Evolutionary conservation across 148 eudicot species (phyloP).

Genomic region (Beta vulgaris): DNA sequence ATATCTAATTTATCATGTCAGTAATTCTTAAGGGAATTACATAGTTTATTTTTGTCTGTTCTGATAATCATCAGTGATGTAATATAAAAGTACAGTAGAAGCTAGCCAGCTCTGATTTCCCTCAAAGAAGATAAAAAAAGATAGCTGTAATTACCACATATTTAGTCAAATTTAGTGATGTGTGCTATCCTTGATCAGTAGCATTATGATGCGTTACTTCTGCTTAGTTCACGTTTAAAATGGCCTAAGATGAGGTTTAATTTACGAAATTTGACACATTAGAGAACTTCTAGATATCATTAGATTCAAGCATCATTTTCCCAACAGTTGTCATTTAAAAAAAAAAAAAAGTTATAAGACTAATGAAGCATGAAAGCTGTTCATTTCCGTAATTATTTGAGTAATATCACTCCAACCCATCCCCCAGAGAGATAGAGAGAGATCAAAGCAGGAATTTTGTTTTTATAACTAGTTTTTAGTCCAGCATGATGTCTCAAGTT

Average conservation of each 20-base stretch:
- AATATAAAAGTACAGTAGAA: too few relatives aligned
- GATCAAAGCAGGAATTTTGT: too few relatives aligned
- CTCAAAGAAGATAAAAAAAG: conserved; percentile 14
- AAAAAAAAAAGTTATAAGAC: background rate
- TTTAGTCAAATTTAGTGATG: conserved; percentile 13
- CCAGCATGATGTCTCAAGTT: too few relatives aligned
- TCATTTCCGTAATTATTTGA: too few relatives aligned
- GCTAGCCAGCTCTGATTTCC: too few relatives aligned
- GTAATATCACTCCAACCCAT: too few relatives aligned
- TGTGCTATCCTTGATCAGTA: conserved; percentile 6
- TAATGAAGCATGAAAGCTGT: background rate
- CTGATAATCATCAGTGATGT: conserved; percentile 15
- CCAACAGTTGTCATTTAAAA: background rate
- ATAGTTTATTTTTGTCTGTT: too few relatives aligned
- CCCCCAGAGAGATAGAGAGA: too few relatives aligned
- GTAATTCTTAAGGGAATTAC: too few relatives aligned
- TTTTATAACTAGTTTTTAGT: too few relatives aligned
- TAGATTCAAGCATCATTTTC: background rate
- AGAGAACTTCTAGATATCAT: background rate
- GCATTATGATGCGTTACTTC: conserved; percentile 14
- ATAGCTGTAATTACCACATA: conserved; percentile 11
- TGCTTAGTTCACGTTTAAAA: background rate
- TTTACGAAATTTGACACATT: background rate
- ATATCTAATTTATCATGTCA: too few relatives aligned
- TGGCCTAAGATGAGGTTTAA: background rate